A percentile compares a stretch with the other conserved stretches of the same genome.
Conservation (phyloP, 192 early-diverging fungal genomes). For the Thamnidium elegans region DNA sequence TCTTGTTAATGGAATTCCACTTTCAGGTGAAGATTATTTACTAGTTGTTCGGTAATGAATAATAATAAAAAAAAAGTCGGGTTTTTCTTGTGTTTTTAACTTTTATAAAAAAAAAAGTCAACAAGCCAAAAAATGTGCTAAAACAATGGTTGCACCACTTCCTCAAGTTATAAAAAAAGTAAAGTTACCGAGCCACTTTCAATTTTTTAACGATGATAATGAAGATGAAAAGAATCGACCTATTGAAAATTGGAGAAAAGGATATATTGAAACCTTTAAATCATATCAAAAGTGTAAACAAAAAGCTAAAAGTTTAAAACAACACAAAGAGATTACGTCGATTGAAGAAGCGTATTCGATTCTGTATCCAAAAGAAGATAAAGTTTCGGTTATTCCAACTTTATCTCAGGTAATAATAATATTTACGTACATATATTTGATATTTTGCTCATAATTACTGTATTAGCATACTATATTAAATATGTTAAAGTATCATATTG, state of each 20-base stretch:
- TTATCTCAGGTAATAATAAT: conserved; percentile 3
- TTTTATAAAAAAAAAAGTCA: neutral
- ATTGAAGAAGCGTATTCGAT: neutral
- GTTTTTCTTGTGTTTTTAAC: neutral
- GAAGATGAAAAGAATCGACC: neutral
- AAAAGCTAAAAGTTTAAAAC: conserved; percentile 1
- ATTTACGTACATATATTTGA: neutral
- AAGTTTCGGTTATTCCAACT: neutral
- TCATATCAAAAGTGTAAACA: conserved; percentile 2
- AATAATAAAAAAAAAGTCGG: neutral
- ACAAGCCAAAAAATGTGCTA: conserved; percentile 11
- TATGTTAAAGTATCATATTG: conserved; percentile 1
- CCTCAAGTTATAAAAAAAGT: conserved; percentile 6
- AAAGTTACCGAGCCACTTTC: neutral
- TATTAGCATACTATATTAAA: conserved; percentile 13
- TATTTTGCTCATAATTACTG: neutral
- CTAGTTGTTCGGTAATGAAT: conserved; percentile 26
- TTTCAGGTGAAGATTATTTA: conserved; percentile 33
- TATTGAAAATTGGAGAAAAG: neutral
- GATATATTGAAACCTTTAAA: neutral
- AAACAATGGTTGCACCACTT: conserved; percentile 9
- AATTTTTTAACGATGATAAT: conserved; percentile 2
- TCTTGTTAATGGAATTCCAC: conserved; percentile 16
- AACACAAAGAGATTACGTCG: conserved; percentile 1
- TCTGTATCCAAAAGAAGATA: neutral